Conservation (phyloP, 2,329 filamentous ascomycete species). For the Acephala macrosclerotiorum region DNA sequence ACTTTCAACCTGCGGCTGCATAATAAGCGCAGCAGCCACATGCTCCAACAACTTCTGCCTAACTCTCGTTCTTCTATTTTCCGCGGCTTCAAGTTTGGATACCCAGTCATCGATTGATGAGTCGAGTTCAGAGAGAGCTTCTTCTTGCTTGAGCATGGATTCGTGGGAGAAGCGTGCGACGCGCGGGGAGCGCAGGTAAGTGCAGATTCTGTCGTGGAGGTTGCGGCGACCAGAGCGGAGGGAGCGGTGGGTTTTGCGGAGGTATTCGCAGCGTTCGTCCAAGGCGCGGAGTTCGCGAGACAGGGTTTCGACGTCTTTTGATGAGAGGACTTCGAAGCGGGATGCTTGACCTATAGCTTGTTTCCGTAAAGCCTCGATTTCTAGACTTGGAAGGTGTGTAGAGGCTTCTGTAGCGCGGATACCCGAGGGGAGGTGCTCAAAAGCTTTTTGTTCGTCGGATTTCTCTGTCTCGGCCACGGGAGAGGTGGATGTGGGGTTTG, state of each 20-base stretch:
- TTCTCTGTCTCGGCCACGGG: slow-evolving; percentile 10
- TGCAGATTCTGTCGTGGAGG: slow-evolving; percentile 78
- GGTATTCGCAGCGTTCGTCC: slow-evolving; percentile 81
- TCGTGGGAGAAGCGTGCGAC: slow-evolving; percentile 77
- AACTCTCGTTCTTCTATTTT: slow-evolving; percentile 77
- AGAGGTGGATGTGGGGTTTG: slow-evolving; percentile 4
- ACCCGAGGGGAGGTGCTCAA: slow-evolving; percentile 67
- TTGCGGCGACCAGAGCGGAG: slow-evolving; percentile 79
- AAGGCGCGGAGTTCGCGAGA: slow-evolving; percentile 77
- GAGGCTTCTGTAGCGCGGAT: slow-evolving; percentile 61
- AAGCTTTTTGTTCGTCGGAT: slow-evolving; percentile 60
- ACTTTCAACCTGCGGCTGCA: slow-evolving; percentile 41
- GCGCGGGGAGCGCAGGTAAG: slow-evolving; percentile 75
- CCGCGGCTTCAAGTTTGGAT: slow-evolving; percentile 78
- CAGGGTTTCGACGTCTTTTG: slow-evolving; percentile 68
- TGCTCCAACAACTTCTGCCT: slow-evolving; percentile 84
- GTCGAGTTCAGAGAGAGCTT: slow-evolving; percentile 79
- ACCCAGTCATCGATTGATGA: slow-evolving; percentile 83
- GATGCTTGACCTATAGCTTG: slow-evolving; percentile 69
- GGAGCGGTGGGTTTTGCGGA: slow-evolving; percentile 78
- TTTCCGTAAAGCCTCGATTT: slow-evolving; percentile 60
- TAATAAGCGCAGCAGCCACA: slow-evolving; percentile 73
- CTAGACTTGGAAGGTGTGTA: slow-evolving; percentile 54
- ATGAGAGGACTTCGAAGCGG: slow-evolving; percentile 69
- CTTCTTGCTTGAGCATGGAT: slow-evolving; percentile 80